Evolutionary conservation across 2,329 filamentous ascomycete species (phyloP).

Genomic region (Xylaria multiplex): DNA sequence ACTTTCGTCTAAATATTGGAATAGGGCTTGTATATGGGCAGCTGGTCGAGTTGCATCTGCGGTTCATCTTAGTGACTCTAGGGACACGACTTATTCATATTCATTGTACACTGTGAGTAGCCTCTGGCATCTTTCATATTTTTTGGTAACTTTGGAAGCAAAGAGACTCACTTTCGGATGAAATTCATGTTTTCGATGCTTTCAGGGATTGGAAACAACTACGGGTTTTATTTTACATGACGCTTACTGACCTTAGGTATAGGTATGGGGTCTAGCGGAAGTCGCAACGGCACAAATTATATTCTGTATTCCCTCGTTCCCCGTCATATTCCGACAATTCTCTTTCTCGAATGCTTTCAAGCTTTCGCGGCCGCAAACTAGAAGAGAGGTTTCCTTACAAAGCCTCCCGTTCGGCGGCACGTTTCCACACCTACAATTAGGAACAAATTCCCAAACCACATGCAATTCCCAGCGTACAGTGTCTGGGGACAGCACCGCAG

Average conservation of each 20-base stretch:
- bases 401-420: not conserved
- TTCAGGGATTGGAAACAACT: not conserved
- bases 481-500: not conserved
- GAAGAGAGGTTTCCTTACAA: not conserved
- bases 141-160: not conserved
- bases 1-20: not conserved
- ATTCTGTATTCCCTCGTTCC: conserved; percentile 26
- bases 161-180: not conserved
- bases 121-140: not conserved
- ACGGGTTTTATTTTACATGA: not conserved
- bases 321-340: not conserved
- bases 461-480: not conserved
- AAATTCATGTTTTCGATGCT: not conserved
- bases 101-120: conserved; percentile 15
- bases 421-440: not conserved
- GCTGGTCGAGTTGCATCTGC: conserved; percentile 21
- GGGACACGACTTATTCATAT: conserved; percentile 23
- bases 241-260: not conserved
- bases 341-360: not conserved
- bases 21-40: conserved; percentile 23
- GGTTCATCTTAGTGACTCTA: not conserved
- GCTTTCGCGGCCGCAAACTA: not conserved
- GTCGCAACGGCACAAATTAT: conserved; percentile 21
- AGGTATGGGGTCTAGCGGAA: conserved; percentile 31
- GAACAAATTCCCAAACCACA: not conserved